Percentiles rank a stretch among this genome's conserved stretches.
phyloP scores from a whole-genome alignment of 2,329 filamentous ascomycete genomes.

The Anisogramma anomala region DNA sequence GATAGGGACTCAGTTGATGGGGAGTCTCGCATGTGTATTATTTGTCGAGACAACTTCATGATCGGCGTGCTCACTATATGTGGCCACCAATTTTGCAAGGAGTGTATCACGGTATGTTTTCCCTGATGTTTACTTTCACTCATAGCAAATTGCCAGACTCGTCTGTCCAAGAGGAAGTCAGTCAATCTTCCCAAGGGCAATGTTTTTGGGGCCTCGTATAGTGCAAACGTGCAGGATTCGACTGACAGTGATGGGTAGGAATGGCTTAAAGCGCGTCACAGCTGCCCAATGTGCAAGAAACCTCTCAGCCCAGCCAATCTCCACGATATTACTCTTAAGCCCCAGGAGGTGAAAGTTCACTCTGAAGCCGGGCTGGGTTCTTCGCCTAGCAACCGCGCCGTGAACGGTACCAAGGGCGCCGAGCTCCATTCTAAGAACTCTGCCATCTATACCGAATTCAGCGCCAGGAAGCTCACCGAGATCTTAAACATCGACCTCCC shows the following conservation, averaged over 20 bases:
- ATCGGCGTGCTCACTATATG: slow-evolving; percentile 76
- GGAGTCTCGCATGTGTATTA: slow-evolving; percentile 64
- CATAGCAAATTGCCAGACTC: background rate
- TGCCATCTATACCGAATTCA: slow-evolving; percentile 68
- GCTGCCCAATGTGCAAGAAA: slow-evolving; percentile 77
- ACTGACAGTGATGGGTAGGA: background rate
- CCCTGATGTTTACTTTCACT: background rate
- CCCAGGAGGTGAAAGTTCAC: slow-evolving; percentile 58
- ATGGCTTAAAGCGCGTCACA: slow-evolving; percentile 66
- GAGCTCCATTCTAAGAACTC: slow-evolving; percentile 22
- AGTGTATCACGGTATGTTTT: slow-evolving; percentile 53
- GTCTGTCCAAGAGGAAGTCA: no score
- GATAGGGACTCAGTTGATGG: slow-evolving; percentile 49
- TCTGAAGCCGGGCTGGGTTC: slow-evolving; percentile 18
- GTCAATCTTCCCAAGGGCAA: no score
- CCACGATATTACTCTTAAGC: slow-evolving; percentile 76
- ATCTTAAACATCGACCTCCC: slow-evolving; percentile 73
- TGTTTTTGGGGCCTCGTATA: no score
- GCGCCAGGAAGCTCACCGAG: slow-evolving; percentile 56
- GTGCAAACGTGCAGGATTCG: no score
- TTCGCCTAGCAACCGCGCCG: slow-evolving; percentile 18
- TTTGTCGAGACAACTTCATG: slow-evolving; percentile 68
- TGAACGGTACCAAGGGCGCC: slow-evolving; percentile 8
- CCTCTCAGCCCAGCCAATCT: slow-evolving; percentile 55
- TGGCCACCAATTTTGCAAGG: slow-evolving; percentile 85